Conservation (phyloP, 1,284 basidiomycete species). For the Vanrija pseudolonga region DNA sequence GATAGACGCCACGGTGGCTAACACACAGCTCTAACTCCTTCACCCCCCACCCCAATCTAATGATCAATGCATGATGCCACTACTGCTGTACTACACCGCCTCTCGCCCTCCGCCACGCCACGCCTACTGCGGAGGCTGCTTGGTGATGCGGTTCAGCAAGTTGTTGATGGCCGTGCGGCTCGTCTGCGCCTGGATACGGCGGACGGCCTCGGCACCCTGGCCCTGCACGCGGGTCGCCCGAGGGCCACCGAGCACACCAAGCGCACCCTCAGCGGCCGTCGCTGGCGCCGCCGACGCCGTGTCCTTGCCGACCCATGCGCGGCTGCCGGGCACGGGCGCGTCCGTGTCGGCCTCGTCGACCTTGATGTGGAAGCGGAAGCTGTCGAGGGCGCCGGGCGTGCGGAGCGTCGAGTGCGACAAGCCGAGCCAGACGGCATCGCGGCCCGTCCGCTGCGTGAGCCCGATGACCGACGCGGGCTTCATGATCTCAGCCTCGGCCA, state of each 20-base stretch:
- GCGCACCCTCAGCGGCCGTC: neutral
- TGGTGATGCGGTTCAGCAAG: neutral
- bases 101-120: no score
- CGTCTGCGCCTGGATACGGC: neutral
- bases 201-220: neutral
- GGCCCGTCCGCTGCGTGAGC: slow-evolving; percentile 1
- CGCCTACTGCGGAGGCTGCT: no score
- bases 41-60: no score
- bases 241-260: slow-evolving; percentile 12
- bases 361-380: slow-evolving; percentile 35
- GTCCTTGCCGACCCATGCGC: slow-evolving; percentile 15
- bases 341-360: slow-evolving; percentile 13
- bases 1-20: no score
- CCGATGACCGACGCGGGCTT: slow-evolving; percentile 35
- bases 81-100: no score
- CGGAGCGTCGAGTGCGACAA: slow-evolving; percentile 7
- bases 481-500: slow-evolving; percentile 25
- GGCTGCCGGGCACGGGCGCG: neutral
- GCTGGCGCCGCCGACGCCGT: neutral
- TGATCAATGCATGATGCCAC: no score
- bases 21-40: no score
- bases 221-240: neutral
- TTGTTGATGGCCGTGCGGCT: neutral
- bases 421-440: slow-evolving; percentile 5
- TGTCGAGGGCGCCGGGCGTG: slow-evolving; percentile 33